Percentiles rank a stretch among this genome's conserved stretches.
Conservation (phyloP, 1,284 basidiomycete species). For the Rhodotorula mucilaginosa region DNA sequence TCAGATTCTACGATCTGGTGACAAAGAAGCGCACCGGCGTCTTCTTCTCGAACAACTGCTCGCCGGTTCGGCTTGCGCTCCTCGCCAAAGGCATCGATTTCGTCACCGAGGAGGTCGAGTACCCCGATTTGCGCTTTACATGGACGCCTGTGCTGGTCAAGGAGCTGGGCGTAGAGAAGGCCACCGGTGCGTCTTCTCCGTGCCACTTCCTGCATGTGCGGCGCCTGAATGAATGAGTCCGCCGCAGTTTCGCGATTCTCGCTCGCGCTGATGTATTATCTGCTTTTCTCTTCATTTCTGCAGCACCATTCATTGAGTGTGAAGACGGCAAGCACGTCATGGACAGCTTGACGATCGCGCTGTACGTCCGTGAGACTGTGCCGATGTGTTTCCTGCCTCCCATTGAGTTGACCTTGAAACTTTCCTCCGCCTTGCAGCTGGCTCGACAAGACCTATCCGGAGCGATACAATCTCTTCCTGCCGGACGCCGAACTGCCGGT, state of each 20-base stretch:
- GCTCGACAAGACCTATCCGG: conserved; percentile 23
- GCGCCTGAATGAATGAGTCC: too few species aligned
- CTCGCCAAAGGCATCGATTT: conserved; percentile 8
- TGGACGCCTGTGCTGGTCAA: conserved; percentile 1
- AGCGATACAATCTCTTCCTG: conserved; percentile 21
- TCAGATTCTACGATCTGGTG: conserved; percentile 25
- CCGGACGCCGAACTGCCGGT: conserved; percentile 6
- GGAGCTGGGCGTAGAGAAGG: conserved; percentile 10
- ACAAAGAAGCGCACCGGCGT: background rate
- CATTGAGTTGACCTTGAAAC: background rate
- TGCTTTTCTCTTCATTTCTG: background rate
- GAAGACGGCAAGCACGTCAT: conserved; percentile 20
- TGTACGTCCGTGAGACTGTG: background rate
- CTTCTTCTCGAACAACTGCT: conserved; percentile 21
- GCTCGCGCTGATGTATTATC: background rate
- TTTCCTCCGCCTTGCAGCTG: background rate
- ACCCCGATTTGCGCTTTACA: conserved; percentile 19
- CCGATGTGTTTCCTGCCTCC: background rate
- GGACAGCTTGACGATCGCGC: conserved; percentile 22
- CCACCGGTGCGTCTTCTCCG: background rate
- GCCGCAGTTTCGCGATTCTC: background rate
- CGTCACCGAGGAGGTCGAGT: conserved; percentile 16
- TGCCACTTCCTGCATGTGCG: too few species aligned
- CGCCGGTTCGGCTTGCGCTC: conserved; percentile 21
- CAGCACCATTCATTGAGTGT: conserved; percentile 18